Evolutionary conservation across 2,329 filamentous ascomycete genomes (phyloP), one percentile per base, ranked within the genome.

Genomic region (Thelonectria olida): DNA sequence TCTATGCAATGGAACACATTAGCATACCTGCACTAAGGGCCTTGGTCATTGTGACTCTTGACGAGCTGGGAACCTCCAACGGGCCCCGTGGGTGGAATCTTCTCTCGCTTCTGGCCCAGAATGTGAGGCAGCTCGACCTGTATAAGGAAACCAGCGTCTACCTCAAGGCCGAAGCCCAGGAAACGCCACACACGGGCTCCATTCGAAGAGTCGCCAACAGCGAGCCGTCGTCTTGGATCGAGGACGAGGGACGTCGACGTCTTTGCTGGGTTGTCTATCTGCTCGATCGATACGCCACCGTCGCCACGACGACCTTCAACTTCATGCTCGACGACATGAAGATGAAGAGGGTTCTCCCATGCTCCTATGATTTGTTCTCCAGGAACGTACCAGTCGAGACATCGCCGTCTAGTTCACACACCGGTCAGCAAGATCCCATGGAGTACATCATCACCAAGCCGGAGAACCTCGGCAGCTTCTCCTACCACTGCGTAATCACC

Each of bases 201-300:
- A 68, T 78, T 5, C 73, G 75, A 5, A 69, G 76, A 51, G 73
- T 80, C 2, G 71, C 71, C 1, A 71, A 74, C 7, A 72, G 74
- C 3, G 74, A 73, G 6, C 79, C 79, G 2, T 74, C 76, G 13
- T 80, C 79, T 1, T 81, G 79, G 78, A 80, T 81, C 25, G 79
- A 81, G 52, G 80, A 81, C 25, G 79, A 81, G 62, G 77, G 80
- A 6, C 70, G 80, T 2, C 67, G 79, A 4, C 73, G 79, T 2
- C 67, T 81, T 0, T 80, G 78, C 51, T 81, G 79, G 79, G 80
- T 81, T 76, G 77, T 81, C 0, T 81, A 81, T 48, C 73, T 80
- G 12, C 73, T 81, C 8, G 80, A 81, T 55, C 73, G 80, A 39
- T 81, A 81, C 39, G 77, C 79, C 1, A 80, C 80, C 0, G 75